These are phyloP conservation scores for Saururus chinensis DNA, from an alignment of 164 flowering plant genomes.

Conservation along the genomic window DNA sequence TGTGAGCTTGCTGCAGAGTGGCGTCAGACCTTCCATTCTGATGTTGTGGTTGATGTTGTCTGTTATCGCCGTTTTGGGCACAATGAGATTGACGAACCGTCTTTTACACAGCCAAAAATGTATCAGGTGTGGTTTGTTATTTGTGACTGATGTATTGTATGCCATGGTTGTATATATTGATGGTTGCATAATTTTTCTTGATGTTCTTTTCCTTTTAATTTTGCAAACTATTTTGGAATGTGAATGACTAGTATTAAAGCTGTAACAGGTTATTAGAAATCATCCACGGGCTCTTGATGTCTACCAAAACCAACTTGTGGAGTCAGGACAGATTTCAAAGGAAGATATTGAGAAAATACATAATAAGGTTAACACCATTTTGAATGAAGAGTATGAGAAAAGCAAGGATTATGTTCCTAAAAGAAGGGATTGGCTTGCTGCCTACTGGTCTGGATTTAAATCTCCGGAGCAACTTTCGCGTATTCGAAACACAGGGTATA, in stretches of 20 bases:
- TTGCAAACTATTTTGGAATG: neutral
- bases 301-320: slow-evolving; percentile 69
- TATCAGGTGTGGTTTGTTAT: slow-evolving; percentile 42
- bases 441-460: slow-evolving; percentile 90
- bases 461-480: slow-evolving; percentile 97
- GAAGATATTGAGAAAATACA: slow-evolving; percentile 63
- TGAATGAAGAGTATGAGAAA: slow-evolving; percentile 72
- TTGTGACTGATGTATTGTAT: neutral
- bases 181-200: neutral
- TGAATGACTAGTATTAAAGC: neutral
- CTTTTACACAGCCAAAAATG: slow-evolving; percentile 97
- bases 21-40: slow-evolving; percentile 98
- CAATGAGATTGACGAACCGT: slow-evolving; percentile 99
- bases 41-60: slow-evolving; percentile 92
- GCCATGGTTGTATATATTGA: no score
- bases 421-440: slow-evolving; percentile 86
- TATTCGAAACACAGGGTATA: slow-evolving; percentile 88
- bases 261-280: slow-evolving; percentile 60
- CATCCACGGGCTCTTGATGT: slow-evolving; percentile 85
- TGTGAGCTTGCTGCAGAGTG: slow-evolving; percentile 98
- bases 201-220: neutral
- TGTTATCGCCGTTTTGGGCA: slow-evolving; percentile 97
- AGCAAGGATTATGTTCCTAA: slow-evolving; percentile 84
- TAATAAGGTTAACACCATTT: slow-evolving; percentile 60
- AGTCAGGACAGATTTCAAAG: slow-evolving; percentile 56